Base-by-base conservation (phyloP, 1,284 basidiomycete genomes). In the Puccinia horiana region DNA sequence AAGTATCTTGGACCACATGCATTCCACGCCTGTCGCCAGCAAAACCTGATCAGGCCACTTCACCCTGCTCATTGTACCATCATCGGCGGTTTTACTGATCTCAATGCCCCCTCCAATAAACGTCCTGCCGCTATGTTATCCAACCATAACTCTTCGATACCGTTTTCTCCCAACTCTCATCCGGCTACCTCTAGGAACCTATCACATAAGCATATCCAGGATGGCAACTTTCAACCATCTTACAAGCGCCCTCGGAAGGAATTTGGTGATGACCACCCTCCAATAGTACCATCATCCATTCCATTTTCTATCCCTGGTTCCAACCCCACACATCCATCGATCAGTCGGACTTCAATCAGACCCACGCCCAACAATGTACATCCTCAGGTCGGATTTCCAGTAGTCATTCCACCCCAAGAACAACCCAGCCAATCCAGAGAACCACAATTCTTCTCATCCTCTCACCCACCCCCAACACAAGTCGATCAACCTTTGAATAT, bases 201-300 rank as follows among this genome's bases (percentile, higher is more conserved):
- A 20, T n/a, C 32, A 6, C n/a, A 29, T 47, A 73, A 73, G 4
- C 12, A 8, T 16, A 20, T 37, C 5, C 47, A 52, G 12, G 70
- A 75, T 58, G 72, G 37, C 23, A 40, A 29, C 37, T 40, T 75
- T 40, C 49, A 35, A 20, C 47, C 52, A 12, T 56, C 44, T 12
- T 18, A 20, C 52, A 78, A 78, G 42, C 76, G 76, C 61, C 63
- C 61, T 67, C 76, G 61, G 23, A 78, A 29, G 16, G 42, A 78
- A 63, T 78, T 63, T 11, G 44, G 49, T 26, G 76, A 78, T 37
- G 49, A 67, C 23, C 29, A 47, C 23, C 26, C 44, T 37, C 61
- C 37, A 29, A 18, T 49, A 37, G 58, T 32, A 42, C 42, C 56
- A 47, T 44, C 44, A 14, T 44, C 26, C 40, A 49, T 9, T 32